A percentile compares a stretch with the other conserved stretches of the same genome.
These are phyloP conservation scores for Ascochyta pisi DNA, from an alignment of 2,329 filamentous ascomycete species.

Conservation along the genomic window DNA sequence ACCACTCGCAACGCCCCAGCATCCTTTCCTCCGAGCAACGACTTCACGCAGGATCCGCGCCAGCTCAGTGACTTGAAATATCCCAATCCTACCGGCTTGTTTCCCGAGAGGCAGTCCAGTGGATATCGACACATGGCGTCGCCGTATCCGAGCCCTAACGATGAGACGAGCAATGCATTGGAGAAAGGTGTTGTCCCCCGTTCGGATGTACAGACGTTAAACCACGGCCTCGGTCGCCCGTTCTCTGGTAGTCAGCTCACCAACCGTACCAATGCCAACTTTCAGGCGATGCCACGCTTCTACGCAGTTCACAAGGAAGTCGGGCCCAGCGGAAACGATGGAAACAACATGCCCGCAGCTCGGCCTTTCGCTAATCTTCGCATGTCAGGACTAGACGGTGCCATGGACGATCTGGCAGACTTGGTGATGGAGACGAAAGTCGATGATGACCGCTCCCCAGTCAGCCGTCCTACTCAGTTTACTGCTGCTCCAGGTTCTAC, in stretches of 20 bases:
- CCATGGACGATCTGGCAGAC: slow-evolving; percentile 48
- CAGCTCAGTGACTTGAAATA: slow-evolving; percentile 26
- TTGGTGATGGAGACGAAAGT: slow-evolving; percentile 31
- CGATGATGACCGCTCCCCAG: slow-evolving; percentile 20
- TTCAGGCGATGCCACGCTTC: slow-evolving; percentile 35
- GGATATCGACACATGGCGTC: slow-evolving; percentile 17
- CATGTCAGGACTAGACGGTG: slow-evolving; percentile 47
- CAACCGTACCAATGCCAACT: slow-evolving; percentile 30
- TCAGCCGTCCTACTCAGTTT: slow-evolving; percentile 11
- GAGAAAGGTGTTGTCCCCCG: slow-evolving; percentile 28
- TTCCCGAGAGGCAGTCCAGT: slow-evolving; percentile 20
- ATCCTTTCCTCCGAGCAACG: slow-evolving; percentile 22
- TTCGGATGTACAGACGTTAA: slow-evolving; percentile 15
- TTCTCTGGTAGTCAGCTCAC: slow-evolving; percentile 37
- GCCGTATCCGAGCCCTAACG: slow-evolving; percentile 16
- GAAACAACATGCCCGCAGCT: slow-evolving; percentile 13
- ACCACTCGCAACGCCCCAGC: slow-evolving; percentile 17
- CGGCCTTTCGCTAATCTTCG: slow-evolving; percentile 35
- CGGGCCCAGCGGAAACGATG: slow-evolving; percentile 14
- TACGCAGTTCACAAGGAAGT: slow-evolving; percentile 34
- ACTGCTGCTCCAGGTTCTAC: not conserved
- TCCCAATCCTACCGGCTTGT: slow-evolving; percentile 17
- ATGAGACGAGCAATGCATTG: slow-evolving; percentile 20
- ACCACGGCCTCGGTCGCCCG: slow-evolving; percentile 23
- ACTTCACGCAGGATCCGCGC: slow-evolving; percentile 21